Conservation (phyloP, 2,329 filamentous ascomycete genomes). For the Aplosporella prunicola region DNA sequence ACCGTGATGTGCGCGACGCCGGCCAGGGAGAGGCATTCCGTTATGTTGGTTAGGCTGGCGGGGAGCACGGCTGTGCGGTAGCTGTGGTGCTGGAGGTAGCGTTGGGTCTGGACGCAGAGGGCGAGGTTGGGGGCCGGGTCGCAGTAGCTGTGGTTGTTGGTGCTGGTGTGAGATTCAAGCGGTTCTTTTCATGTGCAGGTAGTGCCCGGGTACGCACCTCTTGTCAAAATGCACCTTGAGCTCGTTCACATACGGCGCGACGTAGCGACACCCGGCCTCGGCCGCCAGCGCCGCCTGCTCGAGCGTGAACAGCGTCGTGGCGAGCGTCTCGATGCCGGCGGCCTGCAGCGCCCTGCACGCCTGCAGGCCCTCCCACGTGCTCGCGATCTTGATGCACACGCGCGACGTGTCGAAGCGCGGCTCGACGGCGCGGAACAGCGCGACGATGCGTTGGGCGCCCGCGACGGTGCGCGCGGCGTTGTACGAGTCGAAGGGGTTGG, state of each 20-base stretch:
- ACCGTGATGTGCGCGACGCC: slow-evolving; percentile 53
- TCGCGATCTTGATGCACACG: slow-evolving; percentile 54
- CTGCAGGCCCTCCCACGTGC: slow-evolving; percentile 54
- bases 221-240: slow-evolving; percentile 45
- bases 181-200: slow-evolving; percentile 12
- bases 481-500: slow-evolving; percentile 48
- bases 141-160: slow-evolving; percentile 30
- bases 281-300: slow-evolving; percentile 51
- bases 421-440: slow-evolving; percentile 38
- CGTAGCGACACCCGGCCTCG: slow-evolving; percentile 50
- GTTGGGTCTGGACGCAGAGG: slow-evolving; percentile 44
- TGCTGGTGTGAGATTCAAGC: neutral
- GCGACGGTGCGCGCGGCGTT: slow-evolving; percentile 39
- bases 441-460: slow-evolving; percentile 33
- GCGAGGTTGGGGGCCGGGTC: slow-evolving; percentile 42
- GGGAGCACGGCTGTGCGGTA: slow-evolving; percentile 43
- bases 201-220: slow-evolving; percentile 6
- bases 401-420: slow-evolving; percentile 28
- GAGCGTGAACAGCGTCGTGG: slow-evolving; percentile 54
- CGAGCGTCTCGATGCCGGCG: slow-evolving; percentile 49
- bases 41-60: slow-evolving; percentile 47
- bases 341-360: slow-evolving; percentile 48
- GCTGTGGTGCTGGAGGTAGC: slow-evolving; percentile 38
- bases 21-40: slow-evolving; percentile 50
- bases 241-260: slow-evolving; percentile 57